Evolutionary conservation across 2,329 filamentous ascomycete genomes (phyloP).

Genomic region (Colletotrichum euphorbiae): DNA sequence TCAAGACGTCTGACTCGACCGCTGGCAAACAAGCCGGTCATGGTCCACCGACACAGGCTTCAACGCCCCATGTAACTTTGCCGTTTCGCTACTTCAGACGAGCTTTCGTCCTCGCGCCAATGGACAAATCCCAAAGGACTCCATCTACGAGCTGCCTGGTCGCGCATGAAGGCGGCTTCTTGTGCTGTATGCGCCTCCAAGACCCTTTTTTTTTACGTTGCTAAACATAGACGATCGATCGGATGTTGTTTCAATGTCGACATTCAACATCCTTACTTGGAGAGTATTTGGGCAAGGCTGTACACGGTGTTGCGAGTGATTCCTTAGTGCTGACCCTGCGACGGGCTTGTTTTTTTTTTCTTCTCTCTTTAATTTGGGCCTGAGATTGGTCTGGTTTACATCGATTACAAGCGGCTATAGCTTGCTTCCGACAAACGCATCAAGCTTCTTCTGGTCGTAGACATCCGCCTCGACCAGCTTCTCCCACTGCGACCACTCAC

Average conservation of each 20-base stretch:
- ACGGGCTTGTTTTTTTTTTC: no score
- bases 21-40: not conserved
- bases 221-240: no score
- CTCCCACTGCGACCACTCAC: slow-evolving; percentile 29
- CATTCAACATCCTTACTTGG: no score
- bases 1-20: slow-evolving; percentile 3
- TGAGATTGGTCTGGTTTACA: no score
- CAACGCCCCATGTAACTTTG: not conserved
- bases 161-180: not conserved
- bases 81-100: slow-evolving; percentile 13
- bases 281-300: no score
- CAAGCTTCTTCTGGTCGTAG: slow-evolving; percentile 36
- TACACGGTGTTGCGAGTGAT: no score
- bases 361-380: no score
- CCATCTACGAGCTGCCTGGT: not conserved
- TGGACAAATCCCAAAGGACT: not conserved
- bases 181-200: not conserved
- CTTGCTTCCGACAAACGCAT: slow-evolving; percentile 23
- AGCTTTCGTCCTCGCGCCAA: slow-evolving; percentile 14
- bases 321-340: no score
- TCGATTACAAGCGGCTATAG: slow-evolving; percentile 12
- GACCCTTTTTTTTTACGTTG: no score
- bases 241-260: no score
- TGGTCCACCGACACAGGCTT: not conserved
- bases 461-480: slow-evolving; percentile 37